Evolutionary conservation across 371 early-diverging fungal genomes (phyloP), one percentile per base, ranked within the genome.

Genomic region (Mortierella sp.): DNA sequence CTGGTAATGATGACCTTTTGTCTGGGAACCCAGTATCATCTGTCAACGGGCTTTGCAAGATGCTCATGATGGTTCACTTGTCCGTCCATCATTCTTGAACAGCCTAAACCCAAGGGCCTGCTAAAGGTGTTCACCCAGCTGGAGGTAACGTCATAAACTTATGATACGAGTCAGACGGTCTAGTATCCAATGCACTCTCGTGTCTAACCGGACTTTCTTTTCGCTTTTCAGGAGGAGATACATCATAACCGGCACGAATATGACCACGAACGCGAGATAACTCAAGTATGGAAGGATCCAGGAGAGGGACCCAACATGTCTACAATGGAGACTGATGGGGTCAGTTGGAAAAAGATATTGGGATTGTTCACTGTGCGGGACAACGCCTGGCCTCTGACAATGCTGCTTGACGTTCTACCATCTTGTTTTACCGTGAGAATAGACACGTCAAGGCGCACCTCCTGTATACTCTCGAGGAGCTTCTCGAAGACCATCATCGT

Each of bases 191-290:
- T 34, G 34, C 10, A 10, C 34, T 34, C 10, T 4, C 4, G 34
- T 34, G 34, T 34, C 34, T 34, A 34, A 34, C 10, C 34, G 10
- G 34, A 45, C 39, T 22, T 56, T 37, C 24, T 22, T 46, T 27
- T 37, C 4, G n/a, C 25, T 31, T 25, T 17, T 19, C 50, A 74
- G 76, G 76, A 74, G 19, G 76, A 74, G 27, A 56, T 47, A 10
- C 76, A 74, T 49, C 76, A 67, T 39, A 74, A 74, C 45, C 63
- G 63, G 37, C 76, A 74, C 39, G 76, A 74, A 39, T 74, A 74
- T 52, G 69, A 74, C 28, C 76, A 74, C 24, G 76, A 74, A 45
- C 44, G 76, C 28, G 76, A 74, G 50, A 63, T 64, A 31, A 74
- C 76, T 21, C 76, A 68, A 63, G 68, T 74, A 54, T 60, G 74